Percentiles rank a stretch among this genome's conserved stretches.
Evolutionary conservation across 805 yeast species (phyloP).

Genomic region (Nakazawaea anatomiae): DNA sequence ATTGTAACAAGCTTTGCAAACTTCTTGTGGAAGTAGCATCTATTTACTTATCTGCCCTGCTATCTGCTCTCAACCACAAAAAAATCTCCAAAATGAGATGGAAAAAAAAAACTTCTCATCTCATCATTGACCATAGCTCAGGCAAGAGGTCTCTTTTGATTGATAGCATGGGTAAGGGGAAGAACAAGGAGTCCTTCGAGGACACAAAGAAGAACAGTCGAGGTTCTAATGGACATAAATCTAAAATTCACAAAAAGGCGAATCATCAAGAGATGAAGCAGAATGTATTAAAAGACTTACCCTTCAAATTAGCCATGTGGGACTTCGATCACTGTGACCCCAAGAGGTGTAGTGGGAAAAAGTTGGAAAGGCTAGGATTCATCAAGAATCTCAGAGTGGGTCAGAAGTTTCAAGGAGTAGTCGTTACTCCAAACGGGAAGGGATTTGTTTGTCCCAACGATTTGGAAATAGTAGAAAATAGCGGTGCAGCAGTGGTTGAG

Average conservation of each 20-base stretch:
- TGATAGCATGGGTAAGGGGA: constrained; percentile 45
- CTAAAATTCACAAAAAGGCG: constrained; percentile 44
- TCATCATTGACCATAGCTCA: not conserved
- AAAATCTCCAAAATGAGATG: not conserved
- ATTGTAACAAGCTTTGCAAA: too few species aligned
- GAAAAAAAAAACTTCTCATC: not conserved
- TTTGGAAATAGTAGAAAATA: constrained; percentile 60
- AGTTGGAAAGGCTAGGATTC: constrained; percentile 80
- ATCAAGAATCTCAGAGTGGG: constrained; percentile 82
- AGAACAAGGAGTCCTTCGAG: constrained; percentile 39
- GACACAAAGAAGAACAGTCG: constrained; percentile 23
- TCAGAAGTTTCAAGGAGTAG: constrained; percentile 85
- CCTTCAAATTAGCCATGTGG: constrained; percentile 95
- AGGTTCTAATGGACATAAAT: constrained; percentile 52
- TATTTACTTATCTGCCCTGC: not conserved
- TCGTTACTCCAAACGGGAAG: constrained; percentile 91
- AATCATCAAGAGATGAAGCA: constrained; percentile 23
- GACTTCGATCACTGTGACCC: constrained; percentile 99
- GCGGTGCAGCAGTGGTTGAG: constrained; percentile 97
- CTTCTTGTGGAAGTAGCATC: not conserved
- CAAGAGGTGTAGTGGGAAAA: constrained; percentile 93
- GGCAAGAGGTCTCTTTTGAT: not conserved
- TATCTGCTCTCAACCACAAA: not conserved
- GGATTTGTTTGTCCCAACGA: constrained; percentile 89
- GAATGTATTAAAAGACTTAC: constrained; percentile 38